Evolutionary conservation across 2,329 filamentous ascomycete species (phyloP).

Genomic region (Dactylellina parvicollis): DNA sequence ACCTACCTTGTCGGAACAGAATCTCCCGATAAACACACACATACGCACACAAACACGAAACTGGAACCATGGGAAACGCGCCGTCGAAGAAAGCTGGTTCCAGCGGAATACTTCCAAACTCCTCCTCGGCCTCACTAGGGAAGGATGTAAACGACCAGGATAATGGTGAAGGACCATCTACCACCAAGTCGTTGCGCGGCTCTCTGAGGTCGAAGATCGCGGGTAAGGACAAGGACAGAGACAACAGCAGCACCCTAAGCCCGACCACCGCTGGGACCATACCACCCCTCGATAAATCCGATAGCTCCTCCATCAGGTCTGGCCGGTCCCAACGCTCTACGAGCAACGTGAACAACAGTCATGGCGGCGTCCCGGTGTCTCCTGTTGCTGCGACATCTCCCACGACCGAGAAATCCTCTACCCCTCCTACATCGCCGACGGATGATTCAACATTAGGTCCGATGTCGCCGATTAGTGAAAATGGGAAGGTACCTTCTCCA

Average conservation of each 20-base stretch:
- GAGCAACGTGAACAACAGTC: constrained; percentile 34
- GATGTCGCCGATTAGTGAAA: constrained; percentile 47
- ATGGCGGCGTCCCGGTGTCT: constrained; percentile 24
- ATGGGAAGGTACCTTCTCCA: constrained; percentile 56
- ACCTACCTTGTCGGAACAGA: neutral
- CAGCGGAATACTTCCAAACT: constrained; percentile 50
- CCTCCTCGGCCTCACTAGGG: constrained; percentile 39
- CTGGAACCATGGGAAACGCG: constrained; percentile 57
- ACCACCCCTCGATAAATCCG: constrained; percentile 53
- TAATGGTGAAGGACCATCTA: constrained; percentile 53
- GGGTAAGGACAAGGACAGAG: constrained; percentile 54
- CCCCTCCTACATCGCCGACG: constrained; percentile 55
- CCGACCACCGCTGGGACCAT: constrained; percentile 51
- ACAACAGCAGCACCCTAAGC: constrained; percentile 53
- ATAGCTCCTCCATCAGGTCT: constrained; percentile 54
- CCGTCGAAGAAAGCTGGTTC: constrained; percentile 57
- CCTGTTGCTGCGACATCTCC: constrained; percentile 35
- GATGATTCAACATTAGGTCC: constrained; percentile 54
- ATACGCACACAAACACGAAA: constrained; percentile 7
- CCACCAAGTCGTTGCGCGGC: constrained; percentile 56
- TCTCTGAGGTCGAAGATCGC: constrained; percentile 58
- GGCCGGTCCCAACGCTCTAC: constrained; percentile 55
- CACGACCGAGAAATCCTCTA: constrained; percentile 55
- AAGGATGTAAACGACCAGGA: constrained; percentile 40
- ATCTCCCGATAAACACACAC: constrained; percentile 16